These are phyloP conservation scores for Tetraselmis striata DNA, from an alignment of 139 green algal species.

Conservation along the genomic window DNA sequence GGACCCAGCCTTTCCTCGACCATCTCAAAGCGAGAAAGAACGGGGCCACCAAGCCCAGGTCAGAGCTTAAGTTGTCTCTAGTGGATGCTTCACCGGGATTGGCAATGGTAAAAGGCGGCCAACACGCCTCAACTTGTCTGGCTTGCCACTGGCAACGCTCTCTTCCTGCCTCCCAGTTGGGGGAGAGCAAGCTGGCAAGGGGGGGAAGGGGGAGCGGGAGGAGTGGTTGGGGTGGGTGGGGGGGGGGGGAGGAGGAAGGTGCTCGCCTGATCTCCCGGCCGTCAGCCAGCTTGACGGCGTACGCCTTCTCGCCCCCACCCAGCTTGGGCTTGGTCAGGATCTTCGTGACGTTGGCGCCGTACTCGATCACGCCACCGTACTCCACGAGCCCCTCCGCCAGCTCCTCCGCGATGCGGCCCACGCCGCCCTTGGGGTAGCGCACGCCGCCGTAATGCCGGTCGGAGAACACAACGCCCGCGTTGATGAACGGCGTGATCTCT, in stretches of 20 bases:
- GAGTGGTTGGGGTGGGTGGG: too few species aligned
- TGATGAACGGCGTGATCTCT: constrained; percentile 89
- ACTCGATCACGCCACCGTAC: constrained; percentile 68
- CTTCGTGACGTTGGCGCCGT: constrained; percentile 85
- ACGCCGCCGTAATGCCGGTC: constrained; percentile 87
- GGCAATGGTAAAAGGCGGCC: too few species aligned
- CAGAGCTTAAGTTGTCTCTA: too few species aligned
- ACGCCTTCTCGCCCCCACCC: constrained; percentile 32
- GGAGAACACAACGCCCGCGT: constrained; percentile 74
- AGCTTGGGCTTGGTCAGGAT: constrained; percentile 63
- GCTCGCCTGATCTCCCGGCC: constrained; percentile 48
- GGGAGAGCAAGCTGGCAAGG: too few species aligned
- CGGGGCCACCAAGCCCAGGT: too few species aligned
- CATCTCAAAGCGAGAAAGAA: too few species aligned
- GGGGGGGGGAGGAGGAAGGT: neutral
- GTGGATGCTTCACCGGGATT: too few species aligned
- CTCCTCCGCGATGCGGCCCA: constrained; percentile 75
- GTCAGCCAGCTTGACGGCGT: constrained; percentile 76
- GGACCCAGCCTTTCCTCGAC: too few species aligned
- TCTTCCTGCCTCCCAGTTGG: too few species aligned
- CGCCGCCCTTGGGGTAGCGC: constrained; percentile 89
- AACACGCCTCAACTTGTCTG: too few species aligned
- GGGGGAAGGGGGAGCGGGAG: too few species aligned
- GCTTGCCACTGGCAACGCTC: too few species aligned
- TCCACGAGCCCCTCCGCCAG: constrained; percentile 64